A percentile compares a stretch with the other conserved stretches of the same genome.
Conservation (phyloP, 495 filamentous ascomycete species). For the Hyaloscypha finlandica region DNA sequence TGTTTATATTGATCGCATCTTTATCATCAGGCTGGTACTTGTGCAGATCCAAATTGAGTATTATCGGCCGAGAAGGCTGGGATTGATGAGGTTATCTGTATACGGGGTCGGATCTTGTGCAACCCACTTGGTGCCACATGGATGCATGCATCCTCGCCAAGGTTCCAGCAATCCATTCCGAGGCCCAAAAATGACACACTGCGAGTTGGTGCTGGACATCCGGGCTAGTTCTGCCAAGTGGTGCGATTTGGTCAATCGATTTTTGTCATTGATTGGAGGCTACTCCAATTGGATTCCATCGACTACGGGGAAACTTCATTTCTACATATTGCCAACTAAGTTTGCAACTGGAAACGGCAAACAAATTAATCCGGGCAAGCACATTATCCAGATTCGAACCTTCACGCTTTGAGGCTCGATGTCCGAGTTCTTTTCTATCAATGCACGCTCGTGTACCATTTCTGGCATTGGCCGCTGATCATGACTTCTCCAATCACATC, state of each 20-base stretch:
- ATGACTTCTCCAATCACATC: background rate
- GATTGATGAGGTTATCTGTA: too few relatives aligned
- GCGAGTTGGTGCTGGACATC: background rate
- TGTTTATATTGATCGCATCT: too few relatives aligned
- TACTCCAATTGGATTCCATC: background rate
- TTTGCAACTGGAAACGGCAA: background rate
- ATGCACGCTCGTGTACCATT: background rate
- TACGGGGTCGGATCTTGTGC: background rate
- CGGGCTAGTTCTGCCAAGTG: background rate
- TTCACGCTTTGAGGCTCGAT: background rate
- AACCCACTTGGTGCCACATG: background rate
- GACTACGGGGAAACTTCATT: background rate
- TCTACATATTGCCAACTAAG: background rate
- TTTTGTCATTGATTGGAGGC: background rate
- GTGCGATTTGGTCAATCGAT: background rate
- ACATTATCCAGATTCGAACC: constrained; percentile 1
- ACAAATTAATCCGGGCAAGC: background rate
- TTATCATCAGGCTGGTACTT: too few relatives aligned
- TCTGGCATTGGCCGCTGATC: background rate
- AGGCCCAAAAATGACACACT: background rate
- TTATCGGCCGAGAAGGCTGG: background rate
- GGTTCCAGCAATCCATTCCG: background rate
- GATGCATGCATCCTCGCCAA: background rate
- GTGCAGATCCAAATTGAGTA: too few relatives aligned
- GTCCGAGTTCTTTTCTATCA: background rate